Evolutionary conservation across 495 filamentous ascomycete species (phyloP), one percentile per base, ranked within the genome.

Genomic region (Massariosphaeria phaeospora): DNA sequence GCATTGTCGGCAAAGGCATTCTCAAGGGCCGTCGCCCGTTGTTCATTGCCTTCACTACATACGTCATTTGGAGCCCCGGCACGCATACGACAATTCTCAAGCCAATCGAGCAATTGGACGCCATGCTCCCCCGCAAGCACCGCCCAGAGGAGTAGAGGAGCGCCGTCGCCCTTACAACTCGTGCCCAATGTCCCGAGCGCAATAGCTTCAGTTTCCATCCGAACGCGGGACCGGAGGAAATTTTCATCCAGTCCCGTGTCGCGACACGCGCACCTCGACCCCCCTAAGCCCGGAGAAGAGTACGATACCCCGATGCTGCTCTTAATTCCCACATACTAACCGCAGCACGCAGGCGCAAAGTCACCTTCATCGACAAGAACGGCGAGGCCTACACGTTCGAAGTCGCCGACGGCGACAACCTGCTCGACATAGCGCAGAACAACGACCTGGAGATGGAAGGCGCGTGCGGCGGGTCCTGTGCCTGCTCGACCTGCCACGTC

Each of bases 401-500:
- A 60, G 90, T 95, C 10, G 73, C 81, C 3, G 80, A 84, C 65
- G 94, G 93, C 26, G 88, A 95, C 68, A 97, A 98, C 67, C 70
- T 98, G 43, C 75, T 98, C 29, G 89, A 95, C 61, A 93, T 98
- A 61, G 93, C 93, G 15, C 91, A 96, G 70, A 86, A 84, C 29
- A 80, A 97, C 70, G 93, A 97, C 64, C 70, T 98, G 10, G 93
- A 98, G 70, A 96, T 98, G 91, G 93, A 98, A 75, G 93, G 61
- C n/a, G 93, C 93, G 8, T 98, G 93, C 64, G 93, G 91, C 29
- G 93, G 93, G 15, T 94, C 88, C 5, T 96, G 93, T 62, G 93
- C 94, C 57, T 98, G 93, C 69, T 95, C 89, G 55, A 98, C 93
- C 1, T 98, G 93, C 74, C 93, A 98, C 73, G 85, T 97, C 42